Base-by-base conservation (phyloP, 2,329 filamentous ascomycete species). In the Grosmannia clavigera region DNA sequence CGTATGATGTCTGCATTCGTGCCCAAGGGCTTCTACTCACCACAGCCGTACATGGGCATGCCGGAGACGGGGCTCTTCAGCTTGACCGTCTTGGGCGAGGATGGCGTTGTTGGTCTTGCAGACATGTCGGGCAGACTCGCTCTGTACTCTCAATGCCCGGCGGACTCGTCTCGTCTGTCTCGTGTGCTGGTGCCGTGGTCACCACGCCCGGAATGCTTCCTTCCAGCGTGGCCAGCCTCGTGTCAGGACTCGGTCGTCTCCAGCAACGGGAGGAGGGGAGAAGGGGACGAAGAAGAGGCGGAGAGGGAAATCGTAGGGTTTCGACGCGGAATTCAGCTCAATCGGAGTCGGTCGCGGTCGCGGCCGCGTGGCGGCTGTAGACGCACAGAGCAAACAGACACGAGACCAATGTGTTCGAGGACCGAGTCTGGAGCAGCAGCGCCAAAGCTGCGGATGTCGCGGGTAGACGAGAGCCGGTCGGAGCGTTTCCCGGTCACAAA, bases 11-110 rank as follows among this genome's bases (percentile, higher is more conserved):
- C 33, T 35, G 33, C 33, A 35, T 35, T 31, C 33, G 33, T 35
- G 33, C 33, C 33, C 33, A 35, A 9, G 33, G 6, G 9, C 33
- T 35, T 29, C 4, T 4, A 65, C 82, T 68, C 74, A 86, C 83
- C 82, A 71, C 83, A 86, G 61, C 83, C 83, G 66, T 81, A 86
- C 66, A 84, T 73, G 53, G 84, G 83, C 59, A 76, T 77, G 22
- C 83, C 83, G 16, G 81, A 77, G 14, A 77, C 74, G 4, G 82
- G 79, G 11, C 77, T 75, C 68, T 85, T 86, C 70, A 86, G 74
- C 71, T 81, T 82, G 66, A 77, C 75, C 69, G 78, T 79, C 69
- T 82, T 82, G 35, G 78, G 78, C 38, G 78, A 80, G 38, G 77
- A 76, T 51, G 78, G 77, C 25, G 77, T 80, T n/a, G 73, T 71